Evolutionary conservation across 306 rosid species (phyloP).

Genomic region (Cucurbita argyrosperma): DNA sequence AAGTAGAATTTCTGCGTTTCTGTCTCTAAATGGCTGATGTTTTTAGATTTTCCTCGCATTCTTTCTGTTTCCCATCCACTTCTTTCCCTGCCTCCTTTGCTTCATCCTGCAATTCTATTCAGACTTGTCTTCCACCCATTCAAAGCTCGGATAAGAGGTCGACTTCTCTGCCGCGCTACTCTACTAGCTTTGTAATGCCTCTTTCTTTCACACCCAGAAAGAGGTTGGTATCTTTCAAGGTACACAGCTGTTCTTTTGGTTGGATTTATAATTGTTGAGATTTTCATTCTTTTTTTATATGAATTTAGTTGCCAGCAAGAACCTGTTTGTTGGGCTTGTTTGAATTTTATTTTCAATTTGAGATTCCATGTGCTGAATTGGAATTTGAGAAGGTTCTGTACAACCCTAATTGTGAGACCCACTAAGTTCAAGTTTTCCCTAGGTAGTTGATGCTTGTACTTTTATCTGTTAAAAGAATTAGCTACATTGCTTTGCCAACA

Average conservation of each 20-base stretch:
- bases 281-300: not conserved
- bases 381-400: not conserved
- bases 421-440: not conserved
- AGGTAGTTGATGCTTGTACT: not conserved
- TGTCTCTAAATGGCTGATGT: conserved; percentile 57
- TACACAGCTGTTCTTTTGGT: conserved; percentile 3
- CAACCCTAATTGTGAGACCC: not conserved
- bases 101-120: conserved; percentile 28
- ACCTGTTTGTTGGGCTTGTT: not conserved
- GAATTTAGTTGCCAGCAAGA: not conserved
- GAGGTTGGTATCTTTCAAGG: conserved; percentile 53
- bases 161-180: conserved; percentile 26
- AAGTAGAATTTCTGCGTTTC: not conserved
- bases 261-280: not conserved
- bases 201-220: conserved; percentile 41
- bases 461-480: not conserved
- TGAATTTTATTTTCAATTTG: not conserved
- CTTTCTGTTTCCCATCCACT: conserved; percentile 35
- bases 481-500: not conserved
- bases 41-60: conserved; percentile 39
- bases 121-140: conserved; percentile 15
- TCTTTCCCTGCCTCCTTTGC: conserved; percentile 29
- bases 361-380: not conserved
- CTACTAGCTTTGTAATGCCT: conserved; percentile 9
- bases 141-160: conserved; percentile 11